These are phyloP conservation scores for Exophiala mesophila DNA, from an alignment of 2,329 filamentous ascomycete genomes.

Conservation along the genomic window DNA sequence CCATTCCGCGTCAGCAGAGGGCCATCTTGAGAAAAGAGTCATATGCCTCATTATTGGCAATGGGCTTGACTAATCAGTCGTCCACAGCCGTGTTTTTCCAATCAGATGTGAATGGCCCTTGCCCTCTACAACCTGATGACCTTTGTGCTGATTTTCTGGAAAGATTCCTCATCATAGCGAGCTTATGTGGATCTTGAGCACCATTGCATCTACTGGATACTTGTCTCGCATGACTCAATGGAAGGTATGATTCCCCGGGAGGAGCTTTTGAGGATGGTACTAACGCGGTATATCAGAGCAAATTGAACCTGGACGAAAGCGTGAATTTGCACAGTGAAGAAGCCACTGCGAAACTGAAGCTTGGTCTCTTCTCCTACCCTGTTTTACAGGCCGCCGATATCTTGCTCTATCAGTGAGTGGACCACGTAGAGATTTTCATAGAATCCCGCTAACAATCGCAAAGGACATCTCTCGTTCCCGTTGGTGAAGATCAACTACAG, in stretches of 20 bases:
- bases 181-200: slow-evolving; percentile 95
- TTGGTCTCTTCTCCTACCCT: slow-evolving; percentile 92
- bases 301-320: slow-evolving; percentile 60
- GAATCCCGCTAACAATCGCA: slow-evolving; percentile 8
- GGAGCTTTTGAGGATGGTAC: slow-evolving; percentile 1
- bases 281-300: slow-evolving; percentile 52
- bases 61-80: slow-evolving; percentile 70
- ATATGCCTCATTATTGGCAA: slow-evolving; percentile 73
- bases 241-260: slow-evolving; percentile 60
- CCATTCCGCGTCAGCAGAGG: slow-evolving; percentile 58
- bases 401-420: slow-evolving; percentile 66
- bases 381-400: slow-evolving; percentile 95
- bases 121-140: too few relatives aligned
- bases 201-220: slow-evolving; percentile 85
- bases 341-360: slow-evolving; percentile 63
- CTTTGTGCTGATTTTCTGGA: too few relatives aligned
- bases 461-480: slow-evolving; percentile 87
- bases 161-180: slow-evolving; percentile 76
- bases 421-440: neutral
- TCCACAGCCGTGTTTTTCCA: slow-evolving; percentile 78
- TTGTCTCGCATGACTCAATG: slow-evolving; percentile 99
- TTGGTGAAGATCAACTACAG: slow-evolving; percentile 91
- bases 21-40: slow-evolving; percentile 65
- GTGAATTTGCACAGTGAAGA: slow-evolving; percentile 53
- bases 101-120: slow-evolving; percentile 55